phyloP scores from a whole-genome alignment of 2,329 filamentous ascomycete genomes.

The Aureobasidium namibiae region DNA sequence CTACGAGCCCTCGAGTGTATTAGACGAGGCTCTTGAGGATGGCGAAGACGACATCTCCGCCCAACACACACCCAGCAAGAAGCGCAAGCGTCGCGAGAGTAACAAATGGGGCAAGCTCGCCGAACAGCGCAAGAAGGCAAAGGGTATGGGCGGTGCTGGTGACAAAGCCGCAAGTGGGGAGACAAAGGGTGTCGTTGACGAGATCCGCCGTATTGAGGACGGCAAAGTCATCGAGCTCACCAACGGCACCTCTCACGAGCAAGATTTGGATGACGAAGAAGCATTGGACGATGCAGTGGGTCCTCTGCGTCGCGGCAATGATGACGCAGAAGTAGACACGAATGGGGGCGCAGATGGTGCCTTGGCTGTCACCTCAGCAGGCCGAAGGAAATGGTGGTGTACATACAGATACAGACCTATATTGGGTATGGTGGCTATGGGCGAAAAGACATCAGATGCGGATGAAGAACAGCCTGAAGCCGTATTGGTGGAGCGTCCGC shows the following conservation, averaged over 20 bases:
- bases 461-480: slow-evolving; percentile 55
- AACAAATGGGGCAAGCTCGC: slow-evolving; percentile 16
- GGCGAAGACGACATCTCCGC: slow-evolving; percentile 11
- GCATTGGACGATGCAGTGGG: slow-evolving; percentile 33
- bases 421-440: slow-evolving; percentile 60
- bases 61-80: slow-evolving; percentile 21
- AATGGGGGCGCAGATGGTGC: slow-evolving; percentile 20
- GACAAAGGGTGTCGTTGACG: slow-evolving; percentile 25
- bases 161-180: slow-evolving; percentile 36
- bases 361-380: slow-evolving; percentile 18
- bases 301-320: slow-evolving; percentile 27
- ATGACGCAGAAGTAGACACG: slow-evolving; percentile 22
- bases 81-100: slow-evolving; percentile 32
- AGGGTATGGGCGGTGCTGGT: slow-evolving; percentile 48
- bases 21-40: neutral
- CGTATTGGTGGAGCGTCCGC: slow-evolving; percentile 75
- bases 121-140: slow-evolving; percentile 33
- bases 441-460: slow-evolving; percentile 37
- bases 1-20: slow-evolving; percentile 34
- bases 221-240: slow-evolving; percentile 21
- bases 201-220: slow-evolving; percentile 21
- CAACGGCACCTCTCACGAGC: slow-evolving; percentile 23
- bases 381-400: slow-evolving; percentile 53
- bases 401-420: slow-evolving; percentile 95
- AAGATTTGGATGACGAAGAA: slow-evolving; percentile 33